These are phyloP conservation scores for Mesembryanthemum crystallinum DNA, from an alignment of 148 eudicot species.

Conservation along the genomic window DNA sequence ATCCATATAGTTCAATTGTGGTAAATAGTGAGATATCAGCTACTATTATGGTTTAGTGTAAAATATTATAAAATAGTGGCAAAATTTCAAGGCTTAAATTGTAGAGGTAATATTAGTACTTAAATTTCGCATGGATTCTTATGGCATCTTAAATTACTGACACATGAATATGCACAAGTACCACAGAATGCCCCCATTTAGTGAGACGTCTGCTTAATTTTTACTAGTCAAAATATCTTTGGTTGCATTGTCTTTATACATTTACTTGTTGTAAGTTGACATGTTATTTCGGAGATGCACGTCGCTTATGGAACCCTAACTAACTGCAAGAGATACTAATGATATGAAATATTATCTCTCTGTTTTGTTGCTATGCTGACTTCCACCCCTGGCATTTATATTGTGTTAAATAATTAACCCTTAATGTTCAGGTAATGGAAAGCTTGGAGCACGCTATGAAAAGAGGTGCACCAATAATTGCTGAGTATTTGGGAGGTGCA, in stretches of 20 bases:
- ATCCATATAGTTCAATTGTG: neutral
- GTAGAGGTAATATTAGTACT: too few species aligned
- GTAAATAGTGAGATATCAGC: neutral
- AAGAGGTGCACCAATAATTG: conserved; percentile 86
- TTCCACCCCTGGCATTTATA: neutral
- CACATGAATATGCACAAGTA: neutral
- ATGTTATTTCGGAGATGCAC: neutral
- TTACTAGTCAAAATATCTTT: too few species aligned
- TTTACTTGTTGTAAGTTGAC: neutral
- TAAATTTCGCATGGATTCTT: neutral
- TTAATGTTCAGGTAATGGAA: conserved; percentile 69
- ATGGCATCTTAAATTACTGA: neutral
- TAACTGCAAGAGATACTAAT: neutral
- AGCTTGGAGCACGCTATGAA: conserved; percentile 97
- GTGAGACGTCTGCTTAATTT: neutral
- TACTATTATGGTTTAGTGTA: neutral
- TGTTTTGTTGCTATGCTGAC: neutral
- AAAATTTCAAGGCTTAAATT: neutral
- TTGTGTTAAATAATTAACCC: neutral
- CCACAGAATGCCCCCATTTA: neutral
- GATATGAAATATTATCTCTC: neutral
- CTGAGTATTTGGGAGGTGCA: conserved; percentile 94
- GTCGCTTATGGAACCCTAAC: neutral
- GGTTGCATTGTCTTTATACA: neutral
- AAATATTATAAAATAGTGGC: neutral